A percentile compares a stretch with the other conserved stretches of the same genome.
Conservation (phyloP, 2,329 filamentous ascomycete species). For the Aurifilum marmelostoma region DNA sequence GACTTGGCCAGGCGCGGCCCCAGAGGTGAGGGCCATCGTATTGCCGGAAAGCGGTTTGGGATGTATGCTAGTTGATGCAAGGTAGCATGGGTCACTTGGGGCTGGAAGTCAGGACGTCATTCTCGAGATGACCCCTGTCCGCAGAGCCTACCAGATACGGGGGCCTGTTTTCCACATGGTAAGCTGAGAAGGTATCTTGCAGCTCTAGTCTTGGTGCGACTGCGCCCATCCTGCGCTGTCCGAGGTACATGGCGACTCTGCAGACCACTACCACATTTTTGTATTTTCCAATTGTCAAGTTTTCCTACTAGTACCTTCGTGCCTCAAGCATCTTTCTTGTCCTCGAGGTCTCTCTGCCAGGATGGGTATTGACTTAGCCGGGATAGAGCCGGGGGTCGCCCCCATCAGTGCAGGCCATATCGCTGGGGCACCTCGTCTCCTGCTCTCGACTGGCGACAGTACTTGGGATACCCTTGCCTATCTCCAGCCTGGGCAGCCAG, state of each 20-base stretch:
- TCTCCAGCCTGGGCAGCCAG: not conserved
- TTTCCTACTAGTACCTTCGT: not conserved
- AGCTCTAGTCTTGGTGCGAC: not conserved
- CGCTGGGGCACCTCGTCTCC: not conserved
- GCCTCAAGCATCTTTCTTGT: not conserved
- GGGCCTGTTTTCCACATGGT: not conserved
- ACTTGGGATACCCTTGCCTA: not conserved
- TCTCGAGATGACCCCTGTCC: slow-evolving; percentile 8
- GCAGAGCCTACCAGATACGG: not conserved
- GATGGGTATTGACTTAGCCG: not conserved
- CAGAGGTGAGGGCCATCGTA: slow-evolving; percentile 3
- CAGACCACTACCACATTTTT: not conserved
- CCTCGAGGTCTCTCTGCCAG: not conserved
- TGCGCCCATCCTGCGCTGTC: not conserved
- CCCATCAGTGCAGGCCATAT: not conserved
- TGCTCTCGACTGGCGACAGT: not conserved
- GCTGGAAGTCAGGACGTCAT: slow-evolving; percentile 25
- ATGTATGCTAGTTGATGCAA: slow-evolving; percentile 27
- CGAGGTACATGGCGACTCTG: not conserved
- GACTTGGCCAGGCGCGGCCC: not conserved
- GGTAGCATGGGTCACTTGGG: slow-evolving; percentile 16
- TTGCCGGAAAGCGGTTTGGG: slow-evolving; percentile 23
- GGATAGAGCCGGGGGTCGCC: not conserved
- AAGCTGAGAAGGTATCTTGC: slow-evolving; percentile 13
- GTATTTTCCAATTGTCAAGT: not conserved